phyloP scores from a whole-genome alignment of 805 yeast genomes.

The fission yeast (Schizosaccharomyces pombe) region DNA sequence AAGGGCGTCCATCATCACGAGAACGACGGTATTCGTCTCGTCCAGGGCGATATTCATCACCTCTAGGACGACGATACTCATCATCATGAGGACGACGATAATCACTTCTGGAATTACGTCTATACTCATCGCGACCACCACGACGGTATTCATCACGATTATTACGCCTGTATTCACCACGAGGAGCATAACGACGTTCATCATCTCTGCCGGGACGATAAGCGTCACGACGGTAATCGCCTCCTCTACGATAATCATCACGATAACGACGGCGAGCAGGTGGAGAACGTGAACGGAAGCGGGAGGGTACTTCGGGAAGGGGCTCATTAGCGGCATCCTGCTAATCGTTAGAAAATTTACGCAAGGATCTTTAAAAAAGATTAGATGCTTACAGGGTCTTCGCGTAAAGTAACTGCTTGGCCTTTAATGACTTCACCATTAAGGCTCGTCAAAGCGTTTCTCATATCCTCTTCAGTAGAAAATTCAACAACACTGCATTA shows the following conservation, averaged over 20 bases:
- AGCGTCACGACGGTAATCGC: slow-evolving; percentile 7
- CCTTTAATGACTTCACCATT: slow-evolving; percentile 55
- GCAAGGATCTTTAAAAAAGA: neutral
- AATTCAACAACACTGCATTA: slow-evolving; percentile 13
- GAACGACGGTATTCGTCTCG: slow-evolving; percentile 4
- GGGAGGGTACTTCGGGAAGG: neutral
- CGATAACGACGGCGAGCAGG: slow-evolving; percentile 13
- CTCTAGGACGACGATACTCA: slow-evolving; percentile 5
- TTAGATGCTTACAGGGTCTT: slow-evolving; percentile 21
- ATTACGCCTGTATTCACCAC: neutral
- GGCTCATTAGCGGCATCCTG: slow-evolving; percentile 1
- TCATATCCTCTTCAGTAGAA: slow-evolving; percentile 43
- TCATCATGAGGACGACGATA: slow-evolving; percentile 11
- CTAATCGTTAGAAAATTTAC: neutral
- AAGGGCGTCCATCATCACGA: neutral
- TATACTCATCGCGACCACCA: slow-evolving; percentile 2
- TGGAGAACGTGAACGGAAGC: slow-evolving; percentile 16
- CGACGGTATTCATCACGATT: slow-evolving; percentile 8
- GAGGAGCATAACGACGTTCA: neutral
- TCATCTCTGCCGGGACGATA: slow-evolving; percentile 7
- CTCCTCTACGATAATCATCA: neutral
- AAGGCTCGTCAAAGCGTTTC: slow-evolving; percentile 40
- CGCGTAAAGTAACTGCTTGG: slow-evolving; percentile 40
- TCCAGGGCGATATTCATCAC: slow-evolving; percentile 9
- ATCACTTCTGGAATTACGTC: slow-evolving; percentile 9